Conservation (phyloP, 2,329 filamentous ascomycete species). For the Gnomoniopsis smithogilvyi region DNA sequence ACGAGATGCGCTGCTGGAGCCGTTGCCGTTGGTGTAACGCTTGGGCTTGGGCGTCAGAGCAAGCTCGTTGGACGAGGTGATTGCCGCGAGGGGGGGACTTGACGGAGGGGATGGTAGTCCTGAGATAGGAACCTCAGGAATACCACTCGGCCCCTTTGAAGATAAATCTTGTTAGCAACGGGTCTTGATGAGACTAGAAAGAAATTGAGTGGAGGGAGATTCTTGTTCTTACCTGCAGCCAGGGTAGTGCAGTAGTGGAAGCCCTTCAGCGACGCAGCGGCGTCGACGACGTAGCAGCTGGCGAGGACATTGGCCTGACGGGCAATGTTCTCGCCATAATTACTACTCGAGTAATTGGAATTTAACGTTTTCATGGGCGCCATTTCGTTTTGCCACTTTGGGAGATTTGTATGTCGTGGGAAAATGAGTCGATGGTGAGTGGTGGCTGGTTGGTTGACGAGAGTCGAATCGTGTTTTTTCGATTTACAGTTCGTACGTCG, state of each 20-base stretch:
- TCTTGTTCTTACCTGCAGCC: slow-evolving; percentile 62
- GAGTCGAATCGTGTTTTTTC: no score
- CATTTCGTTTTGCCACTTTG: slow-evolving; percentile 43
- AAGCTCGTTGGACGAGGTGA: slow-evolving; percentile 66
- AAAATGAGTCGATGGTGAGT: background rate
- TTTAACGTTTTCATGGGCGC: slow-evolving; percentile 69
- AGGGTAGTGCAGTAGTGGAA: slow-evolving; percentile 96
- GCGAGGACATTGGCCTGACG: slow-evolving; percentile 76
- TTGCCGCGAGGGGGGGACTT: slow-evolving; percentile 85
- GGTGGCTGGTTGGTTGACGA: background rate
- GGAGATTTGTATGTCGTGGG: background rate
- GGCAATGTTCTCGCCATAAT: slow-evolving; percentile 66
- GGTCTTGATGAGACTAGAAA: background rate
- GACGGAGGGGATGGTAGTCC: slow-evolving; percentile 79
- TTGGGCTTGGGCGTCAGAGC: slow-evolving; percentile 58
- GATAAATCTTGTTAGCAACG: background rate
- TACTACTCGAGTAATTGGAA: slow-evolving; percentile 72
- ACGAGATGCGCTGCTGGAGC: slow-evolving; percentile 37
- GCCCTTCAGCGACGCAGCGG: slow-evolving; percentile 68
- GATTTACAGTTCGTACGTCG: no score
- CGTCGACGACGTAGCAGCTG: slow-evolving; percentile 85
- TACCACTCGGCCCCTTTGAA: slow-evolving; percentile 77
- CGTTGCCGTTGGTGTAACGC: slow-evolving; percentile 29
- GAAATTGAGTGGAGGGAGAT: background rate
- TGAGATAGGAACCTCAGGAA: slow-evolving; percentile 87